Evolutionary conservation across 2,329 filamentous ascomycete species (phyloP).

Genomic region (Thelonectria blattea): DNA sequence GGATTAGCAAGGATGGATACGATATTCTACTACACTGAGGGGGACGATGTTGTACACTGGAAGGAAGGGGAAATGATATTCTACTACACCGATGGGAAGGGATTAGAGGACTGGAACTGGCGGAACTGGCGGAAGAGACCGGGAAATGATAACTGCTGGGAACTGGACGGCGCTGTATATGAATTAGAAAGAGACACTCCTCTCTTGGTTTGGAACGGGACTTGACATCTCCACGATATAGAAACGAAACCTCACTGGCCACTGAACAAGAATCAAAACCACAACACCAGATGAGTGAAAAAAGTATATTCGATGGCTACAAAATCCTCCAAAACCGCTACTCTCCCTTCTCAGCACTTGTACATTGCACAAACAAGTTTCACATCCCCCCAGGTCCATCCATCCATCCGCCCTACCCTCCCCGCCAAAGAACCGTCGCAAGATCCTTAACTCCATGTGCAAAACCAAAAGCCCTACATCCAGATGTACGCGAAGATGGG

Average conservation of each 20-base stretch:
- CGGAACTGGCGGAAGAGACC: neutral
- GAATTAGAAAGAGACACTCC: slow-evolving; percentile 12
- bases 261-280: neutral
- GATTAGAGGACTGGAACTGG: neutral
- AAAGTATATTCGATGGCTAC: slow-evolving; percentile 39
- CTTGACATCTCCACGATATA: slow-evolving; percentile 10
- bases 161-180: slow-evolving; percentile 1
- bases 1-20: slow-evolving; percentile 72
- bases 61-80: too few relatives aligned
- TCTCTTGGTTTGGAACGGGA: slow-evolving; percentile 5
- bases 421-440: slow-evolving; percentile 35
- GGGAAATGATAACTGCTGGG: neutral
- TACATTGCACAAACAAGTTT: slow-evolving; percentile 32
- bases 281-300: slow-evolving; percentile 2
- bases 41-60: neutral
- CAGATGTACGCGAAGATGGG: slow-evolving; percentile 41
- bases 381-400: slow-evolving; percentile 16
- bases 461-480: slow-evolving; percentile 49
- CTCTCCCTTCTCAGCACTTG: slow-evolving; percentile 25
- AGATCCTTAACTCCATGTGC: slow-evolving; percentile 47
- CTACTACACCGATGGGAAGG: too few relatives aligned
- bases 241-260: slow-evolving; percentile 16
- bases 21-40: slow-evolving; percentile 65
- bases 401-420: slow-evolving; percentile 14
- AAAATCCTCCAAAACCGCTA: slow-evolving; percentile 29